Evolutionary conservation across 1,139 yeast species (phyloP).

Genomic region (Saccharomyces hybrid): DNA sequence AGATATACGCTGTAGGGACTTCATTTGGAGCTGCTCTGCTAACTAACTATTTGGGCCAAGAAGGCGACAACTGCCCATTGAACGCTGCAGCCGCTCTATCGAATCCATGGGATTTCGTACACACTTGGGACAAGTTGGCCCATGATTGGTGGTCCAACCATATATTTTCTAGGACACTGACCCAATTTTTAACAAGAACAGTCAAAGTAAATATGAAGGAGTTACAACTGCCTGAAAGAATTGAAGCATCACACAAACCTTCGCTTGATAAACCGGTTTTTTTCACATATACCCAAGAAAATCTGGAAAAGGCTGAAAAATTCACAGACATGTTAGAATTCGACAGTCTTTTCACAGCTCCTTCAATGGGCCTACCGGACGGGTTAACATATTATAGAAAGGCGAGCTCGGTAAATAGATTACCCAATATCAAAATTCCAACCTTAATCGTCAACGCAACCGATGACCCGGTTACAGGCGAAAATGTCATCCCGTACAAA

Average conservation of each 20-base stretch:
- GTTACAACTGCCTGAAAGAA: slow-evolving; percentile 32
- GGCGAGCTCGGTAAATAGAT: slow-evolving; percentile 56
- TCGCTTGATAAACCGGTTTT: slow-evolving; percentile 16
- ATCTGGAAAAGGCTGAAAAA: slow-evolving; percentile 32
- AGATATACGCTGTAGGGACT: slow-evolving; percentile 69
- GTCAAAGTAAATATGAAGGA: slow-evolving; percentile 51
- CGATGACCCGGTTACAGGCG: slow-evolving; percentile 80
- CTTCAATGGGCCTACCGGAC: slow-evolving; percentile 58
- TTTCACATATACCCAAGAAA: slow-evolving; percentile 26
- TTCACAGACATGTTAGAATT: slow-evolving; percentile 44
- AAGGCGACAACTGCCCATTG: slow-evolving; percentile 46
- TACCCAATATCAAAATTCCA: slow-evolving; percentile 55
- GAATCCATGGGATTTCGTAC: slow-evolving; percentile 73
- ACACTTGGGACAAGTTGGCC: slow-evolving; percentile 44
- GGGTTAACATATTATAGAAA: slow-evolving; percentile 63
- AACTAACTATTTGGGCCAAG: slow-evolving; percentile 70
- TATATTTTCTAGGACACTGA: slow-evolving; percentile 56
- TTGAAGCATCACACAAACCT: slow-evolving; percentile 29
- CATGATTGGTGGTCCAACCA: slow-evolving; percentile 49
- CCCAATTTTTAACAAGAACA: slow-evolving; percentile 52
- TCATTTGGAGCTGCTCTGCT: slow-evolving; percentile 76
- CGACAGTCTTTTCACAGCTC: slow-evolving; percentile 64
- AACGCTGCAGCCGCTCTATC: slow-evolving; percentile 62
- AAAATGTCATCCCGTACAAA: slow-evolving; percentile 50
- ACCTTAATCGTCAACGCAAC: slow-evolving; percentile 54